Percentiles rank a stretch among this genome's conserved stretches.
phyloP scores from a whole-genome alignment of 176 grass and related monocot genomes.

The Bonia amplexicaulis region DNA sequence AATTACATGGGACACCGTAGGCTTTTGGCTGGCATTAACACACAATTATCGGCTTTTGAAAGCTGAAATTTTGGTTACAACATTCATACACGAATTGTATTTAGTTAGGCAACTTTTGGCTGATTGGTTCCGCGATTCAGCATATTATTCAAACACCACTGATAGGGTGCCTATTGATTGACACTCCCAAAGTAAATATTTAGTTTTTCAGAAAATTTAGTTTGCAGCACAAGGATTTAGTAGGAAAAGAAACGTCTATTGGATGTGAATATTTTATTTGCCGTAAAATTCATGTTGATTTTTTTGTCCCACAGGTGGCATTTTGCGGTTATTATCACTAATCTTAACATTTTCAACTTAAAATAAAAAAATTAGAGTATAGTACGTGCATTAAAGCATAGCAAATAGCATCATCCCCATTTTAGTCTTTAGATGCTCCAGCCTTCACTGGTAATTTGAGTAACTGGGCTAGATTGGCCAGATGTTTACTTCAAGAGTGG shows the following conservation, averaged over 20 bases:
- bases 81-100: not conserved
- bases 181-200: not conserved
- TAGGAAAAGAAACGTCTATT: not conserved
- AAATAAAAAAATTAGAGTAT: not conserved
- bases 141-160: not conserved
- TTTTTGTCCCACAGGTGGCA: not conserved
- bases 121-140: not conserved
- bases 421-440: not conserved
- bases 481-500: slow-evolving; percentile 13
- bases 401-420: too few relatives aligned
- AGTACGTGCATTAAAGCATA: not conserved
- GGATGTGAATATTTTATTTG: not conserved
- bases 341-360: not conserved
- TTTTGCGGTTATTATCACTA: not conserved
- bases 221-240: not conserved
- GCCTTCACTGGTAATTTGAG: not conserved
- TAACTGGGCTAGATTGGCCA: not conserved
- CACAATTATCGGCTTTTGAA: not conserved
- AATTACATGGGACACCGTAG: not conserved
- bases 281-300: not conserved
- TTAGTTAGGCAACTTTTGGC: not conserved
- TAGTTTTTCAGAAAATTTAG: not conserved
- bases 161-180: not conserved
- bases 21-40: not conserved
- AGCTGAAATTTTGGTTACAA: not conserved